A percentile compares a stretch with the other conserved stretches of the same genome.
Conservation (phyloP, 345 rosid genomes). For the Physaria fendleri region DNA sequence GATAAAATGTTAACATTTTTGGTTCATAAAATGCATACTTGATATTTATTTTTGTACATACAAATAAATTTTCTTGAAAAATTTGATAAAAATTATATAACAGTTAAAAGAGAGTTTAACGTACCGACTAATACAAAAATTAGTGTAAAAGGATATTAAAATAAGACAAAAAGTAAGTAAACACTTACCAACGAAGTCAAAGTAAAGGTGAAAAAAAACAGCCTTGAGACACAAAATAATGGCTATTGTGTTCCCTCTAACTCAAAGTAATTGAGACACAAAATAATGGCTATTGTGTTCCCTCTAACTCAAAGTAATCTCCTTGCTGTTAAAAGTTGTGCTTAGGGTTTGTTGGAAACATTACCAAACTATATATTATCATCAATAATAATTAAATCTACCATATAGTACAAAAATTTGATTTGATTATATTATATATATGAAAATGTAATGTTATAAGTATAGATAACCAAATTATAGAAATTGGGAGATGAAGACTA, state of each 20-base stretch:
- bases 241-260: constrained; percentile 28
- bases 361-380: constrained; percentile 20
- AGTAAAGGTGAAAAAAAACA: constrained; percentile 5
- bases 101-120: no score
- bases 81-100: neutral
- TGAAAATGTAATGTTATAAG: neutral
- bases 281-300: constrained; percentile 24
- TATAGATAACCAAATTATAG: neutral
- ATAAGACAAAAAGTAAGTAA: constrained; percentile 21
- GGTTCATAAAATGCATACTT: neutral
- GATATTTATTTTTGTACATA: neutral
- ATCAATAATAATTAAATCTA: neutral
- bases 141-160: neutral
- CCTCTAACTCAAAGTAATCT: constrained; percentile 20
- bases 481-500: neutral
- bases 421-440: no score
- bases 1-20: neutral
- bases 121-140: neutral
- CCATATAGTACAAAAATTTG: no score
- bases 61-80: neutral
- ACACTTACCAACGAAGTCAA: constrained; percentile 22
- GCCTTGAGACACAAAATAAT: constrained; percentile 31
- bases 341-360: constrained; percentile 27
- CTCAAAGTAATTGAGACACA: constrained; percentile 29
- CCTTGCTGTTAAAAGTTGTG: constrained; percentile 24